These are phyloP conservation scores for Angomonas ambiguus DNA, from an alignment of 208 protist species.

Conservation along the genomic window DNA sequence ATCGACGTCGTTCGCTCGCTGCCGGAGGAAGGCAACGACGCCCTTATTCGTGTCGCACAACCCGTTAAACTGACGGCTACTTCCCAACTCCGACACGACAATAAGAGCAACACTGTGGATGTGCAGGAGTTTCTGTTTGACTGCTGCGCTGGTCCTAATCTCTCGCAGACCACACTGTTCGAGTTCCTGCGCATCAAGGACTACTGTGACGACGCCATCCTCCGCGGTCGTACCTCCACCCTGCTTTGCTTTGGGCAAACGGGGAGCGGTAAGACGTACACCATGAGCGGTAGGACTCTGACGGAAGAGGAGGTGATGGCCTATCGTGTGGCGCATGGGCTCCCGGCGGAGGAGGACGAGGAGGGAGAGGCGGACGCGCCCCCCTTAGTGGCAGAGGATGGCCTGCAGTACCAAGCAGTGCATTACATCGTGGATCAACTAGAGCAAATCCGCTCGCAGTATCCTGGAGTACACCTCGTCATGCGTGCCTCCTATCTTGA, in stretches of 20 bases:
- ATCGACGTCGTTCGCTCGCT: neutral
- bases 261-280: constrained; percentile 88
- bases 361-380: neutral
- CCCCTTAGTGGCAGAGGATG: constrained; percentile 47
- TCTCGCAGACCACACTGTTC: constrained; percentile 58
- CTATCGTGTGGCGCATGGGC: neutral
- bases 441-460: neutral
- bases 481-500: constrained; percentile 75
- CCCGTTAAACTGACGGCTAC: neutral
- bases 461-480: constrained; percentile 3
- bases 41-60: neutral
- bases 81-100: neutral
- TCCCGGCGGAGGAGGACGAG: constrained; percentile 2
- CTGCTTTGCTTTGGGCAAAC: constrained; percentile 90
- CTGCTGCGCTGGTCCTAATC: constrained; percentile 42
- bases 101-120: neutral
- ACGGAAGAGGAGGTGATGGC: neutral
- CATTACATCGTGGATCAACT: neutral
- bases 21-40: neutral
- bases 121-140: constrained; percentile 37
- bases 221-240: constrained; percentile 71
- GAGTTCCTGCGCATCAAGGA: constrained; percentile 27
- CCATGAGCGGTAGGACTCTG: constrained; percentile 64
- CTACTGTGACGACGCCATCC: constrained; percentile 71
- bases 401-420: constrained; percentile 23